phyloP scores from a whole-genome alignment of 2,329 filamentous ascomycete genomes.

The Myotisia sp. region DNA sequence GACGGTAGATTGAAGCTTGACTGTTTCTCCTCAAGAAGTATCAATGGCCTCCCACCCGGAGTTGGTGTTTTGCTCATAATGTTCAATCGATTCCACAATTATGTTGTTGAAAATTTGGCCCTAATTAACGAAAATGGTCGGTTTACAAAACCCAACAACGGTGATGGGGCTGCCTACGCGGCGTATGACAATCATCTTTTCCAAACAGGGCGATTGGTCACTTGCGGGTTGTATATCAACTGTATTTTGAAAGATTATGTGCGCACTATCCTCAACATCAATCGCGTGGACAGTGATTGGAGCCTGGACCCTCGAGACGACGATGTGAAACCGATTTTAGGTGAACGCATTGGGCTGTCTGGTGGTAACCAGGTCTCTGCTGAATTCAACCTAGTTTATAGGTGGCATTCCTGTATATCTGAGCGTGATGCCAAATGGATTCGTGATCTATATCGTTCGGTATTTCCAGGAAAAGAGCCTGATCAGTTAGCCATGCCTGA shows the following conservation, averaged over 20 bases:
- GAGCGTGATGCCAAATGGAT: conserved; percentile 60
- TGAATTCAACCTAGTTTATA: conserved; percentile 42
- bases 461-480: conserved; percentile 11
- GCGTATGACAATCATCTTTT: conserved; percentile 25
- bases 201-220: conserved; percentile 22
- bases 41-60: conserved; percentile 23
- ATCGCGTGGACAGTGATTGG: conserved; percentile 30
- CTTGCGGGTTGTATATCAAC: conserved; percentile 22
- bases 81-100: conserved; percentile 29
- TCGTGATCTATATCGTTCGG: conserved; percentile 42
- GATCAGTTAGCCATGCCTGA: conserved; percentile 23
- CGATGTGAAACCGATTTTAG: conserved; percentile 14
- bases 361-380: conserved; percentile 38
- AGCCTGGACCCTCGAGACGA: conserved; percentile 31
- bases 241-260: conserved; percentile 25
- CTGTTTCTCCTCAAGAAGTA: conserved; percentile 22
- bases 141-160: conserved; percentile 17
- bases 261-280: conserved; percentile 21
- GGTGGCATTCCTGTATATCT: conserved; percentile 50
- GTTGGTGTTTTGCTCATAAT: conserved; percentile 23
- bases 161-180: conserved; percentile 26
- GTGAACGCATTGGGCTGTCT: conserved; percentile 24
- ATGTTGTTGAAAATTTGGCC: conserved; percentile 23
- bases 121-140: conserved; percentile 32
- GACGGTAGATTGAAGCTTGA: conserved; percentile 28